phyloP scores from a whole-genome alignment of 768 basidiomycete species.

The Hygrocybe coccinea region DNA sequence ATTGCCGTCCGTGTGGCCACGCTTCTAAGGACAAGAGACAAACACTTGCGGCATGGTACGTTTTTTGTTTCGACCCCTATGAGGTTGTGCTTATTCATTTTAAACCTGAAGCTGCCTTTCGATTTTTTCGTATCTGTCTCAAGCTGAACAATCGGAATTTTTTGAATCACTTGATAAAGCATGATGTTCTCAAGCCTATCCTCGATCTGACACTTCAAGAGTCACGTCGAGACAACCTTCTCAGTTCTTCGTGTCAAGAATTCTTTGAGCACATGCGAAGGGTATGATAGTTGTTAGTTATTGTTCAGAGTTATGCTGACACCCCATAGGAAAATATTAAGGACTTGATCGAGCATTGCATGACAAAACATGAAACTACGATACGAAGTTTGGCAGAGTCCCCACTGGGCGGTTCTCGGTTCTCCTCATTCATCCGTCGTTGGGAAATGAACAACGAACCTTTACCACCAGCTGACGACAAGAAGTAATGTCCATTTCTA shows the following conservation, averaged over 20 bases:
- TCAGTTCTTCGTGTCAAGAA: conserved; percentile 94
- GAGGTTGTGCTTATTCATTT: conserved; percentile 7
- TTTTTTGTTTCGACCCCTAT: conserved; percentile 10
- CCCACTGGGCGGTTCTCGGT: conserved; percentile 59
- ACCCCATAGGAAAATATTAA: conserved; percentile 75
- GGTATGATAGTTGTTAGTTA: conserved; percentile 40
- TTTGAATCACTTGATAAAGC: conserved; percentile 70
- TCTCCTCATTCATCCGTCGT: conserved; percentile 65
- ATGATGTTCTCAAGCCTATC: conserved; percentile 78
- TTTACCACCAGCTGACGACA: conserved; percentile 49
- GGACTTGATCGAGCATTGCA: conserved; percentile 75
- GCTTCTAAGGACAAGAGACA: conserved; percentile 77
- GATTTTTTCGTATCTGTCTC: conserved; percentile 84
- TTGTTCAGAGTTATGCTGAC: background rate
- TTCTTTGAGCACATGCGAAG: conserved; percentile 88
- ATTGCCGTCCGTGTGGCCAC: conserved; percentile 71
- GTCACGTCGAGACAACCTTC: conserved; percentile 81
- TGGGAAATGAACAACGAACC: conserved; percentile 94
- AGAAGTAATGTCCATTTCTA: conserved; percentile 39
- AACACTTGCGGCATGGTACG: conserved; percentile 88
- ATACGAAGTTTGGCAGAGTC: conserved; percentile 61
- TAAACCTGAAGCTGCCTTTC: conserved; percentile 67
- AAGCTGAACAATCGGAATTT: conserved; percentile 77
- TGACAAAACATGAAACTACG: conserved; percentile 66
- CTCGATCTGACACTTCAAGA: conserved; percentile 81